Conservation (phyloP, 1,139 yeast species). For the Zygosaccharomyces pseudobailii region DNA sequence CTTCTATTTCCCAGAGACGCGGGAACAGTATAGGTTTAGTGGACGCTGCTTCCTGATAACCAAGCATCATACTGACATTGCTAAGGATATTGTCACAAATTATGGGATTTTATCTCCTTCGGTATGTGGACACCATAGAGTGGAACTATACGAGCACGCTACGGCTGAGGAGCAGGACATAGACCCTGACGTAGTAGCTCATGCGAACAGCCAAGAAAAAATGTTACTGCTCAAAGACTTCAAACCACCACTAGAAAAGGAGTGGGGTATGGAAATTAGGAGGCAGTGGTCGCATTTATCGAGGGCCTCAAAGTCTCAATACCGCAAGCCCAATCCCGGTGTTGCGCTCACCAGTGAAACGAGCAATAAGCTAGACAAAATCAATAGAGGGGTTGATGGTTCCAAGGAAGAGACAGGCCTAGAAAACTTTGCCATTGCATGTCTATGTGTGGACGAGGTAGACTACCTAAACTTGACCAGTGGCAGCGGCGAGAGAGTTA, state of each 20-base stretch:
- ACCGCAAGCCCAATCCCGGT: constrained; percentile 70
- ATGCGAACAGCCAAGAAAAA: neutral
- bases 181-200: neutral
- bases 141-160: constrained; percentile 15
- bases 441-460: constrained; percentile 67
- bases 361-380: constrained; percentile 57
- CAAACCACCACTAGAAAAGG: constrained; percentile 47
- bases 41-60: constrained; percentile 48
- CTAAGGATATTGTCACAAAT: constrained; percentile 13
- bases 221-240: constrained; percentile 12
- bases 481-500: constrained; percentile 39
- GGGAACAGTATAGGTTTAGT: constrained; percentile 66
- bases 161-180: constrained; percentile 10
- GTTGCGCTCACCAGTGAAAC: constrained; percentile 53
- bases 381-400: constrained; percentile 81
- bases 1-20: constrained; percentile 57
- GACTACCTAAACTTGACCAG: constrained; percentile 56
- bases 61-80: constrained; percentile 9
- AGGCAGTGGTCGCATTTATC: constrained; percentile 63
- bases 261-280: constrained; percentile 59
- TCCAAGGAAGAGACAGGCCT: constrained; percentile 63
- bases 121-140: constrained; percentile 18
- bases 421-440: constrained; percentile 64
- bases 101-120: constrained; percentile 33
- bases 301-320: constrained; percentile 54